These are phyloP conservation scores for Serendipita vermifera DNA, from an alignment of 768 basidiomycete species.

Conservation along the genomic window DNA sequence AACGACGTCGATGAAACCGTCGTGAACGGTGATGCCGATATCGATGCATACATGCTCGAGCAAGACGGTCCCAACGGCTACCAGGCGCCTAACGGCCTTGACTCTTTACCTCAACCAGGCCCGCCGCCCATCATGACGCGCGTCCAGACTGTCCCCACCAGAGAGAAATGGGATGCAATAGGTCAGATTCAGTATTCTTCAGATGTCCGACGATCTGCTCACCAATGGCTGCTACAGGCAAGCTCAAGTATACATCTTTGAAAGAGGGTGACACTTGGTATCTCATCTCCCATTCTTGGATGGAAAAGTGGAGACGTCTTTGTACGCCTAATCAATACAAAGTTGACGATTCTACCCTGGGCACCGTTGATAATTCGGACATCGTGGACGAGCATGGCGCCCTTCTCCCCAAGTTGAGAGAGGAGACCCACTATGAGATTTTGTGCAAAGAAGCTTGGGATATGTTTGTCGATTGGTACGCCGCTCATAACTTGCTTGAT, in stretches of 20 bases:
- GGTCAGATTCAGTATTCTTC: neutral
- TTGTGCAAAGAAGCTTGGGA: slow-evolving; percentile 64
- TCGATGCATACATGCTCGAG: slow-evolving; percentile 38
- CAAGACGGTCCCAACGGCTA: slow-evolving; percentile 20
- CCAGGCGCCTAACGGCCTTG: slow-evolving; percentile 5
- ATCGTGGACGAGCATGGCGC: slow-evolving; percentile 45
- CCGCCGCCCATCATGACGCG: slow-evolving; percentile 14
- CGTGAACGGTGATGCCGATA: slow-evolving; percentile 30
- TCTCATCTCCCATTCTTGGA: slow-evolving; percentile 60
- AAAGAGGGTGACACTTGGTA: slow-evolving; percentile 65
- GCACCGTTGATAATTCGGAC: slow-evolving; percentile 60
- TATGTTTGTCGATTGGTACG: slow-evolving; percentile 55
- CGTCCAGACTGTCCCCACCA: slow-evolving; percentile 21
- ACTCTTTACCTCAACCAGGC: slow-evolving; percentile 27
- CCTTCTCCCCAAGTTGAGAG: slow-evolving; percentile 30
- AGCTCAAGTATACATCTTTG: slow-evolving; percentile 37
- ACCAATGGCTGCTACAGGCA: slow-evolving; percentile 23
- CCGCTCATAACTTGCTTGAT: slow-evolving; percentile 13
- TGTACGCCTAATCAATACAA: slow-evolving; percentile 35
- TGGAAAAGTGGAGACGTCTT: slow-evolving; percentile 59
- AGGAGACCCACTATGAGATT: slow-evolving; percentile 61
- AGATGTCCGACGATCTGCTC: slow-evolving; percentile 16
- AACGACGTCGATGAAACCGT: neutral
- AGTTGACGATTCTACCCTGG: slow-evolving; percentile 48
- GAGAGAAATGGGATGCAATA: slow-evolving; percentile 6